Conservation (phyloP, 495 filamentous ascomycete genomes). For the Hyaloscypha hepaticicola region DNA sequence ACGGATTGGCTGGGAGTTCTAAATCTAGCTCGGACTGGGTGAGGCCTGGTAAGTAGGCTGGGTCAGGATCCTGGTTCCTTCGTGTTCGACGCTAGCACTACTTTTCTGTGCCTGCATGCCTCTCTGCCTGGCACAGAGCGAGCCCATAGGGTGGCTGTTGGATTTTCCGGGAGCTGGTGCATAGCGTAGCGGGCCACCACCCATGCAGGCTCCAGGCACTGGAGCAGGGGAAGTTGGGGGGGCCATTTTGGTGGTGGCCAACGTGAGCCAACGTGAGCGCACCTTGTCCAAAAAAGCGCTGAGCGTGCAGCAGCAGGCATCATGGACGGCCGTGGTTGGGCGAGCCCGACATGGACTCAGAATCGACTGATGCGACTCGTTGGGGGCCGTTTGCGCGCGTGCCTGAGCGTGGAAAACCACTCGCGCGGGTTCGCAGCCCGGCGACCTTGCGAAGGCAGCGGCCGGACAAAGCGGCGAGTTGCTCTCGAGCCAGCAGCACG, state of each 20-base stretch:
- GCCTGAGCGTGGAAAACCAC: not conserved
- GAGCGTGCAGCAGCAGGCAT: not conserved
- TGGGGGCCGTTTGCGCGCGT: not conserved
- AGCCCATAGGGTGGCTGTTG: not conserved
- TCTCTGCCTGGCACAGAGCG: too few relatives aligned
- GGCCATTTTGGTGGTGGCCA: too few relatives aligned
- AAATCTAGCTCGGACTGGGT: slow-evolving; percentile 19
- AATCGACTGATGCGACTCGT: too few relatives aligned
- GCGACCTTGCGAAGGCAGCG: not conserved
- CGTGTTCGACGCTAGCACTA: slow-evolving; percentile 29
- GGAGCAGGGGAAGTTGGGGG: not conserved
- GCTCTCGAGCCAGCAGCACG: too few relatives aligned
- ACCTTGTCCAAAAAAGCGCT: too few relatives aligned
- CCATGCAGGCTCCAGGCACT: not conserved
- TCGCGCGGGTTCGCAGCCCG: not conserved
- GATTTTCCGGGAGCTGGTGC: slow-evolving; percentile 7
- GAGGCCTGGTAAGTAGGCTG: not conserved
- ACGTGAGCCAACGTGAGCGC: too few relatives aligned
- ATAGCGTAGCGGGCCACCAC: not conserved
- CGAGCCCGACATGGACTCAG: not conserved
- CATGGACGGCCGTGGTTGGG: slow-evolving; percentile 2
- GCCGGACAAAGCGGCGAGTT: slow-evolving; percentile 9
- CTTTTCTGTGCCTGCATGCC: not conserved
- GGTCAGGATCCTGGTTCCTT: slow-evolving; percentile 10
- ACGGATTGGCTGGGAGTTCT: slow-evolving; percentile 23